A percentile compares a stretch with the other conserved stretches of the same genome.
These are phyloP conservation scores for Zizania latifolia DNA, from an alignment of 176 grass and related monocot genomes.

Conservation along the genomic window DNA sequence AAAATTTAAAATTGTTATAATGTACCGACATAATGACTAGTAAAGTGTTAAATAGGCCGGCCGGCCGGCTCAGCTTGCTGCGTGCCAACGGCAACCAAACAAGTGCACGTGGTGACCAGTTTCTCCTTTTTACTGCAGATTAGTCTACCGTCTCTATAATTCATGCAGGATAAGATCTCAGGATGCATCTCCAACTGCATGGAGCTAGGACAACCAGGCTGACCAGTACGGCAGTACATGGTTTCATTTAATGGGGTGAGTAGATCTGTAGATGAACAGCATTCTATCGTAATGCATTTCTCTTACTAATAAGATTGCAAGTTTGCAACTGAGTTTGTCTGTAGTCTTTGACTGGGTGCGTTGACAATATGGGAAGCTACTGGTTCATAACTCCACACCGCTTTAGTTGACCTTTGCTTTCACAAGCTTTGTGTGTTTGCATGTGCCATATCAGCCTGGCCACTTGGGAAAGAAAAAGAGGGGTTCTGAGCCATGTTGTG, in stretches of 20 bases:
- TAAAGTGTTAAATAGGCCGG: no score
- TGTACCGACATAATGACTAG: no score
- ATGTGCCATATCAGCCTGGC: not conserved
- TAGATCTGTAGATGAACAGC: not conserved
- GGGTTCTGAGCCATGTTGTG: not conserved
- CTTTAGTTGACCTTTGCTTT: not conserved
- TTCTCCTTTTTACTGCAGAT: not conserved
- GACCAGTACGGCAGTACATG: not conserved
- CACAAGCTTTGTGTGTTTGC: not conserved
- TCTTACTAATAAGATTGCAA: no score
- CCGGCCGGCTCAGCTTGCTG: not conserved
- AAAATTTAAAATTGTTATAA: no score
- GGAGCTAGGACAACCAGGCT: not conserved
- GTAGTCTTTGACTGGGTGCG: no score
- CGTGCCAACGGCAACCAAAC: slow-evolving; percentile 4
- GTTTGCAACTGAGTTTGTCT: no score
- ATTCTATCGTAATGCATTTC: no score
- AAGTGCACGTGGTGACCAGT: slow-evolving; percentile 12
- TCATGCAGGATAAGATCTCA: no score
- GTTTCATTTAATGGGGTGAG: not conserved
- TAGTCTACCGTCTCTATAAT: no score
- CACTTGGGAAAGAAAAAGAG: not conserved
- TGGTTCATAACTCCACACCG: not conserved
- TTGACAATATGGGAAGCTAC: not conserved
- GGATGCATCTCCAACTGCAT: not conserved